Conservation (phyloP, 768 basidiomycete genomes). For the Pseudohyphozyma bogoriensis region DNA sequence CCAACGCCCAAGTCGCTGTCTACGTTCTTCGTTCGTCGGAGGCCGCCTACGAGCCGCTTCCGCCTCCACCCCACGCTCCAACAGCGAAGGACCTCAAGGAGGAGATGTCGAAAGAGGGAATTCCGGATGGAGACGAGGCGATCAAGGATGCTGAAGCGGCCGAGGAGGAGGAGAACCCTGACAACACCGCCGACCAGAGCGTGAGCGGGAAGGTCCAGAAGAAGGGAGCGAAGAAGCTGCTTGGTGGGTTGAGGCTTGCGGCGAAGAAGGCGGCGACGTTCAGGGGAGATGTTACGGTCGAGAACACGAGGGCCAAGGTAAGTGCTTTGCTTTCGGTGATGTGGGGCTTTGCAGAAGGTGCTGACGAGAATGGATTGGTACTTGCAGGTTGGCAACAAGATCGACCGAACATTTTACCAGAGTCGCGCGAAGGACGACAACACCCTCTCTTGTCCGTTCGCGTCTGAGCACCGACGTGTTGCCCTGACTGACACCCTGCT, state of each 20-base stretch:
- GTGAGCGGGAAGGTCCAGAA: background rate
- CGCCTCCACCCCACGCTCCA: slow-evolving; percentile 29
- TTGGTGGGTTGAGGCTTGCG: slow-evolving; percentile 35
- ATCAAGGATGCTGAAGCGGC: background rate
- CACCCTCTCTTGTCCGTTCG: slow-evolving; percentile 34
- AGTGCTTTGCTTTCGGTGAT: slow-evolving; percentile 6
- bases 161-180: background rate
- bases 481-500: background rate
- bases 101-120: slow-evolving; percentile 26
- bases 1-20: slow-evolving; percentile 40
- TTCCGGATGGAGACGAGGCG: slow-evolving; percentile 29
- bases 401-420: slow-evolving; percentile 38
- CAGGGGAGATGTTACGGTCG: slow-evolving; percentile 39
- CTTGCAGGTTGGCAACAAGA: slow-evolving; percentile 36
- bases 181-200: background rate
- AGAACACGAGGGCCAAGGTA: slow-evolving; percentile 34
- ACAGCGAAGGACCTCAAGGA: slow-evolving; percentile 35
- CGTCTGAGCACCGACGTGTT: background rate
- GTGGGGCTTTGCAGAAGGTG: no score
- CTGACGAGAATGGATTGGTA: background rate
- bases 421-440: slow-evolving; percentile 37
- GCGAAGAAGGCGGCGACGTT: slow-evolving; percentile 40
- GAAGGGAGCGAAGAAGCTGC: slow-evolving; percentile 30
- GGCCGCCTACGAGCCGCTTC: slow-evolving; percentile 27
- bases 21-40: slow-evolving; percentile 40